phyloP scores from a whole-genome alignment of 2,329 filamentous ascomycete species.

The Colletotrichum cordylinicola region DNA sequence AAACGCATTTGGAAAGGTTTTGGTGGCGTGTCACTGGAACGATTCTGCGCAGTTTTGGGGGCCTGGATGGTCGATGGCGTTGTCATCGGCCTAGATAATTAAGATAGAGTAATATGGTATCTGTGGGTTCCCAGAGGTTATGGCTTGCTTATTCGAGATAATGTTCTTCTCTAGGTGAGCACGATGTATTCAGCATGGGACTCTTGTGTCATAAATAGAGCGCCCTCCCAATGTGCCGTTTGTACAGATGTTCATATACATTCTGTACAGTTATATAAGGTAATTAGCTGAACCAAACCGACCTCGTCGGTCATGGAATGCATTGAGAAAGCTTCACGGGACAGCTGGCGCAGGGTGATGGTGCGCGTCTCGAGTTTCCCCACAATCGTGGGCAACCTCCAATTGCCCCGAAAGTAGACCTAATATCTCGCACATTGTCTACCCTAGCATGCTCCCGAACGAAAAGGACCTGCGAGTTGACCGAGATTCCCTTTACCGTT shows the following conservation, averaged over 20 bases:
- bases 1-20: not conserved
- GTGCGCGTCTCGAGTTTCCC: not conserved
- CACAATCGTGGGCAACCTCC: not conserved
- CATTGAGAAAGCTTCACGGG: not conserved
- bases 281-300: not conserved
- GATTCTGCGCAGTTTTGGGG: not conserved
- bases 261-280: not conserved
- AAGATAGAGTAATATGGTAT: not conserved
- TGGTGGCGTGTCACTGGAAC: not conserved
- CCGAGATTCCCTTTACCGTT: not conserved
- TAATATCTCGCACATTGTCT: not conserved
- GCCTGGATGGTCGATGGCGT: not conserved
- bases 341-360: not conserved
- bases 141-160: too few relatives aligned
- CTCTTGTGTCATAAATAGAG: not conserved
- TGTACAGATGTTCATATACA: not conserved
- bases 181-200: not conserved
- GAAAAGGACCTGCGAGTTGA: not conserved
- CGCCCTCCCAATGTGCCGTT: not conserved
- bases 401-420: not conserved
- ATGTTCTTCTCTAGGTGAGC: not conserved
- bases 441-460: not conserved
- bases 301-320: not conserved
- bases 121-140: not conserved
- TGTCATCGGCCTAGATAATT: not conserved